phyloP scores from a whole-genome alignment of 768 basidiomycete species.

The Tricholoma terreum region DNA sequence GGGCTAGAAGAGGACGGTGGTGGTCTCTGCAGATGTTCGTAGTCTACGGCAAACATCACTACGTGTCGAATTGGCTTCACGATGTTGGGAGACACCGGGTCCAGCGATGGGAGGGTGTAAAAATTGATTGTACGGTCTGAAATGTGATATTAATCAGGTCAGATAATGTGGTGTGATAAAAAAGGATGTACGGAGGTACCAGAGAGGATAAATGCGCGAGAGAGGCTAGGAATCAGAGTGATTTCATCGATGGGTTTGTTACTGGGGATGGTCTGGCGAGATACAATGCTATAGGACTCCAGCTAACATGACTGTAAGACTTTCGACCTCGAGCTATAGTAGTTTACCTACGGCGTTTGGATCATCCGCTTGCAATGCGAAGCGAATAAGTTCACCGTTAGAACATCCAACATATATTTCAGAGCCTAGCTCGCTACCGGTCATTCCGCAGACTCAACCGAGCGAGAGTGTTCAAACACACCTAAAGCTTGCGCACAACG shows the following conservation, averaged over 20 bases:
- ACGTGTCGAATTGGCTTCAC: conserved; percentile 83
- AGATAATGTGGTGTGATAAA: conserved; percentile 7
- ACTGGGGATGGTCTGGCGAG: conserved; percentile 65
- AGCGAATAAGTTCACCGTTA: conserved; percentile 82
- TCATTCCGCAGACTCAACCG: background rate
- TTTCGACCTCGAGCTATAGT: background rate
- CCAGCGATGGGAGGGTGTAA: conserved; percentile 77
- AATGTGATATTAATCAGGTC: background rate
- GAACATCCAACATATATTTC: conserved; percentile 87
- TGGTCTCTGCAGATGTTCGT: conserved; percentile 59
- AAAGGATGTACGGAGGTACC: conserved; percentile 42
- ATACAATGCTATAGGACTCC: conserved; percentile 63
- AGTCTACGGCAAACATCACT: conserved; percentile 78
- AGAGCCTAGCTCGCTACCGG: conserved; percentile 44
- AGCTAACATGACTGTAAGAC: conserved; percentile 28
- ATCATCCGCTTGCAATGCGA: conserved; percentile 61
- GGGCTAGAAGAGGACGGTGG: conserved; percentile 38
- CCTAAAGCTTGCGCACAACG: conserved; percentile 61
- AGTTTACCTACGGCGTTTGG: conserved; percentile 40
- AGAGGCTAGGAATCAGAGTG: conserved; percentile 71
- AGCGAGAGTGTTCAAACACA: conserved; percentile 22
- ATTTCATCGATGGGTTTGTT: conserved; percentile 79
- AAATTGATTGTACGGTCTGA: conserved; percentile 69
- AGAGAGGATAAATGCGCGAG: conserved; percentile 70
- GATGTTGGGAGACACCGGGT: conserved; percentile 53